Conservation (phyloP, 176 grass and related monocot species). For the Areca catechu region DNA sequence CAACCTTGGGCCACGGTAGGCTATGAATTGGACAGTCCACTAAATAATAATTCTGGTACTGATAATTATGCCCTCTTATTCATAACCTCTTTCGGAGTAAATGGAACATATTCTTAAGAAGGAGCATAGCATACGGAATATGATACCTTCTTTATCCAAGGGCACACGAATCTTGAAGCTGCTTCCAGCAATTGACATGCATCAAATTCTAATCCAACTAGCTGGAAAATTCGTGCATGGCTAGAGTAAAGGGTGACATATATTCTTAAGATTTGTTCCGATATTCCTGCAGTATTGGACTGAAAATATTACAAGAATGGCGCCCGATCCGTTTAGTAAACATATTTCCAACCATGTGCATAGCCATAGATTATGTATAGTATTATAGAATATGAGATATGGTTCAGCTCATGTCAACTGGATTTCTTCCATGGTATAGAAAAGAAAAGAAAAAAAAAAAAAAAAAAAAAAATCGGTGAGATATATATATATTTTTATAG, state of each 20-base stretch:
- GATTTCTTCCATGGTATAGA: too few species aligned
- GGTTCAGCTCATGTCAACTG: too few species aligned
- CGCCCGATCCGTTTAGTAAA: rapidly evolving
- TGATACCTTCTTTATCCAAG: background rate
- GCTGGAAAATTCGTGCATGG: constrained; percentile 8
- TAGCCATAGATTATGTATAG: too few species aligned
- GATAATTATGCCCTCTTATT: constrained; percentile 32
- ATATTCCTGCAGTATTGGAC: too few species aligned
- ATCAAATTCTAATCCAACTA: constrained; percentile 14
- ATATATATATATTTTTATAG: too few species aligned
- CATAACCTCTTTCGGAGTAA: constrained; percentile 13
- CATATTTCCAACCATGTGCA: too few species aligned
- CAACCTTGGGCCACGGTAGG: constrained; percentile 18
- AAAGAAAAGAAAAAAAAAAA: too few species aligned
- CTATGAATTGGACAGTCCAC: background rate
- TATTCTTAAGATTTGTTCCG: too few species aligned
- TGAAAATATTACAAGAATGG: too few species aligned
- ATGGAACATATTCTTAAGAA: constrained; percentile 28
- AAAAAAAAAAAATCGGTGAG: too few species aligned
- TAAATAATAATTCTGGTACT: background rate
- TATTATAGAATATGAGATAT: too few species aligned
- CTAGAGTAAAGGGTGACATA: too few species aligned
- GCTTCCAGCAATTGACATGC: background rate
- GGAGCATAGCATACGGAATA: constrained; percentile 12
- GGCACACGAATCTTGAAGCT: background rate